phyloP scores from a whole-genome alignment of 768 basidiomycete species.

The Omphalotus guepiniiformis region DNA sequence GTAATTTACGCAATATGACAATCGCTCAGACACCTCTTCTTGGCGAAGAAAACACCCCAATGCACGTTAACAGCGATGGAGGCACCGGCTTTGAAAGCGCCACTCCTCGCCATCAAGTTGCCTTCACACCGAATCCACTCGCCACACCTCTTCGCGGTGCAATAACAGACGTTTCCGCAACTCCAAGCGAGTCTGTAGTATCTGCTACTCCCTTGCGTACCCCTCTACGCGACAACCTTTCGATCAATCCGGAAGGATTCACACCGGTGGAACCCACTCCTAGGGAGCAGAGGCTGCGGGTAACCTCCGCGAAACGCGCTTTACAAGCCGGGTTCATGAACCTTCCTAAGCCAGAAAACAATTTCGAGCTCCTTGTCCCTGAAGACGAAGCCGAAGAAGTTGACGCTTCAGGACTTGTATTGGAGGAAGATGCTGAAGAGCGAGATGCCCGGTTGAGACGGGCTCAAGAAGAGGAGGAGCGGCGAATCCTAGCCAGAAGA shows the following conservation, averaged over 20 bases:
- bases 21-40: conserved; percentile 90
- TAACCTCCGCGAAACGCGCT: conserved; percentile 64
- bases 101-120: conserved; percentile 86
- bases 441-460: conserved; percentile 73
- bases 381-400: conserved; percentile 82
- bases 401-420: conserved; percentile 28
- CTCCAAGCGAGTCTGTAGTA: conserved; percentile 43
- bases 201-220: conserved; percentile 84
- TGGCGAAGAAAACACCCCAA: conserved; percentile 95
- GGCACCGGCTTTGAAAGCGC: conserved; percentile 94
- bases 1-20: conserved; percentile 93
- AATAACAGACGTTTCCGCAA: conserved; percentile 42
- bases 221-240: conserved; percentile 89
- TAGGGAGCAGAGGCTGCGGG: conserved; percentile 63
- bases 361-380: conserved; percentile 91
- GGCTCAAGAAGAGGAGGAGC: conserved; percentile 70
- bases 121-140: conserved; percentile 95
- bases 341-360: conserved; percentile 92
- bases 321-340: conserved; percentile 77
- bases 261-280: conserved; percentile 64
- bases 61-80: conserved; percentile 67
- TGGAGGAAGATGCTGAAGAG: conserved; percentile 90
- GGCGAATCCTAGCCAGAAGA: conserved; percentile 74
- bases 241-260: conserved; percentile 74
- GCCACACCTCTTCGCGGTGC: conserved; percentile 72